Evolutionary conservation across 2,329 filamentous ascomycete species (phyloP).

Genomic region (Monosporascus sp.): DNA sequence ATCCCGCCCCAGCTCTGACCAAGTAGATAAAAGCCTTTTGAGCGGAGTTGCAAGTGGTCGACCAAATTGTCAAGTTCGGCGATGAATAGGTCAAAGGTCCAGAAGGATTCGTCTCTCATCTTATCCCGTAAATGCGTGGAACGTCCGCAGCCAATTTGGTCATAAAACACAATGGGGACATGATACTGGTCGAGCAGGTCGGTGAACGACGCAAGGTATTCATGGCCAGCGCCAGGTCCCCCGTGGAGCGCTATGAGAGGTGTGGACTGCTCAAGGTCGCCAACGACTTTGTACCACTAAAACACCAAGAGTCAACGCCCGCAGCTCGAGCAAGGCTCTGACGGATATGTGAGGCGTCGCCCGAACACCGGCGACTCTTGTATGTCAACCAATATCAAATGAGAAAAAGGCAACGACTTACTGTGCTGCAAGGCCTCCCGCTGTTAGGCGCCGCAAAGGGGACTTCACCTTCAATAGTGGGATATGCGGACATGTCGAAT

Average conservation of each 20-base stretch:
- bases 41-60: constrained; percentile 2
- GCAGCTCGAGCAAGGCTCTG: too few species aligned
- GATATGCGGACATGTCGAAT: constrained; percentile 1
- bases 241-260: constrained; percentile 9
- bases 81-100: constrained; percentile 8
- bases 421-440: constrained; percentile 14
- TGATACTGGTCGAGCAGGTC: not conserved
- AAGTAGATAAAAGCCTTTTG: constrained; percentile 1
- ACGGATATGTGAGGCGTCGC: too few species aligned
- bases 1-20: constrained; percentile 2
- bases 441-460: constrained; percentile 8
- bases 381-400: constrained; percentile 7
- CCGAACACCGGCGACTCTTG: not conserved
- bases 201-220: not conserved
- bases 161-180: constrained; percentile 35
- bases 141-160: constrained; percentile 43
- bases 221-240: constrained; percentile 1
- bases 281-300: constrained; percentile 7
- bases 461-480: constrained; percentile 7
- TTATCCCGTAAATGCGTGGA: constrained; percentile 41
- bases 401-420: constrained; percentile 8
- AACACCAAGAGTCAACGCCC: too few species aligned
- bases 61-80: constrained; percentile 11
- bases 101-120: constrained; percentile 21
- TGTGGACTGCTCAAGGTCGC: constrained; percentile 30